Evolutionary conservation across 257 asterid genomes (phyloP).

Genomic region (Linderniella brevidens): DNA sequence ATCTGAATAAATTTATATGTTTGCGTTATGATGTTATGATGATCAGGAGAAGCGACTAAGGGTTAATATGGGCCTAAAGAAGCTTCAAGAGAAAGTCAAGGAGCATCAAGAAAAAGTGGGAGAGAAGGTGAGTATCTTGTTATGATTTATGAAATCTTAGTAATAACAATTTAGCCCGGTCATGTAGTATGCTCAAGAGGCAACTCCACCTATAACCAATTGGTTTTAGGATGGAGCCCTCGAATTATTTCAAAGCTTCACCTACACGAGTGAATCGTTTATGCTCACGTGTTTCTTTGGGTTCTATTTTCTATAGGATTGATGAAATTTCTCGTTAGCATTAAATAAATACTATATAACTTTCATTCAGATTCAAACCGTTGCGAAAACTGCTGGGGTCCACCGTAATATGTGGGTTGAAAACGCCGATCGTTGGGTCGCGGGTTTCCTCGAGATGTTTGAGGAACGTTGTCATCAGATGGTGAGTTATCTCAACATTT

Average conservation of each 20-base stretch:
- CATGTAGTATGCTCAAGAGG: too few species aligned
- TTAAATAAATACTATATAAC: neutral
- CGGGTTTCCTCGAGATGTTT: conserved; percentile 63
- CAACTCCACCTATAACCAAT: too few species aligned
- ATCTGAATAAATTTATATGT: too few species aligned
- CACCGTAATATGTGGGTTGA: conserved; percentile 56
- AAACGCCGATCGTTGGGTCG: conserved; percentile 66
- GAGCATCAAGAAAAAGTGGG: conserved; percentile 76
- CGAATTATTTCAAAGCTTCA: too few species aligned
- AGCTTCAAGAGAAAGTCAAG: conserved; percentile 62
- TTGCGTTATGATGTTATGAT: neutral
- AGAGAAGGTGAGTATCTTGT: conserved; percentile 27
- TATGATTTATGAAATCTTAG: too few species aligned
- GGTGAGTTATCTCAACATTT: conserved; percentile 19
- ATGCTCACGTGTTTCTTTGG: neutral
- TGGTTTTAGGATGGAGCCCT: too few species aligned
- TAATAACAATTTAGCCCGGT: too few species aligned
- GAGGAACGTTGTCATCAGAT: conserved; percentile 72
- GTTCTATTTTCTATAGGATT: neutral
- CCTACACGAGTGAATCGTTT: neutral
- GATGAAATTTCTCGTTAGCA: neutral
- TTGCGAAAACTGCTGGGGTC: conserved; percentile 51
- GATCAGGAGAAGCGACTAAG: conserved; percentile 51
- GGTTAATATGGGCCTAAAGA: conserved; percentile 55
- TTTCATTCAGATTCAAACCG: conserved; percentile 44